Conservation (phyloP, 345 rosid species). For the Euphorbia lathyris region DNA sequence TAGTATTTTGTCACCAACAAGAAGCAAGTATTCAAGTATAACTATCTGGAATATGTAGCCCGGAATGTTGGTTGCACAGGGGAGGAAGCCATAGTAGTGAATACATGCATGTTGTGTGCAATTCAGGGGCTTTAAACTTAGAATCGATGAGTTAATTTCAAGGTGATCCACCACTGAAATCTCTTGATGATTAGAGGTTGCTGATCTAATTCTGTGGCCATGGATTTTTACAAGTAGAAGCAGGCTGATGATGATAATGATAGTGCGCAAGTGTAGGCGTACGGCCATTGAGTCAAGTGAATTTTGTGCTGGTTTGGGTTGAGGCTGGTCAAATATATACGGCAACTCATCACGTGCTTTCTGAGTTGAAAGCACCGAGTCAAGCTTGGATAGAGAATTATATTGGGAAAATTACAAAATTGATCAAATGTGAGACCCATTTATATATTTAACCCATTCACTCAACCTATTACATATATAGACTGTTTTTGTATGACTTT, state of each 20-base stretch:
- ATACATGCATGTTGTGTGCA: background rate
- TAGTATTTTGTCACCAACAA: conserved; percentile 14
- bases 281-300: too few relatives aligned
- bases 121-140: background rate
- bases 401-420: too few relatives aligned
- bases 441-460: too few relatives aligned
- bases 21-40: conserved; percentile 8
- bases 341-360: too few relatives aligned
- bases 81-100: conserved; percentile 17
- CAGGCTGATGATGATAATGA: background rate
- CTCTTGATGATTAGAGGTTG: background rate
- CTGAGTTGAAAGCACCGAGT: too few relatives aligned
- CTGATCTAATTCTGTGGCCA: background rate
- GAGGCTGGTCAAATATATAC: too few relatives aligned
- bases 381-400: too few relatives aligned
- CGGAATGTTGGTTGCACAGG: conserved; percentile 14
- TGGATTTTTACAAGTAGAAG: background rate
- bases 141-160: conserved; percentile 6
- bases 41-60: conserved; percentile 14
- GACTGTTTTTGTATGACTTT: too few relatives aligned
- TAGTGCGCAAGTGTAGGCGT: background rate
- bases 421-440: too few relatives aligned
- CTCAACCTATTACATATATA: too few relatives aligned
- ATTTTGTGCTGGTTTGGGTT: too few relatives aligned
- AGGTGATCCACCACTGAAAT: background rate